Conservation (phyloP, 331 rosid species). For the Phaseolus coccineus region DNA sequence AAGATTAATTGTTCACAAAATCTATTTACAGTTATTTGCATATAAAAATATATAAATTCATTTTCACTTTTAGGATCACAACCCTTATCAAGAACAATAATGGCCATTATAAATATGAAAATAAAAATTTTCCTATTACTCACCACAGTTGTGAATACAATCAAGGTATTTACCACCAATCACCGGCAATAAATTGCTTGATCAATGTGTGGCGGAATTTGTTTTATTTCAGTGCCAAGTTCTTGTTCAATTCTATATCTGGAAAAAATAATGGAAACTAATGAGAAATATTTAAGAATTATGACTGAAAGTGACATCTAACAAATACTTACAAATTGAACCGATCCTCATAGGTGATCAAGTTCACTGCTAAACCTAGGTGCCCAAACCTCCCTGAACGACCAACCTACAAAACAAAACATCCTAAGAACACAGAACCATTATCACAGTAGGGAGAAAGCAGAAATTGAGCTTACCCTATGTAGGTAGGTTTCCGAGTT, state of each 20-base stretch:
- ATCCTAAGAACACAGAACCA: conserved; percentile 27
- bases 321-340: conserved; percentile 77
- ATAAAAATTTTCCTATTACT: conserved; percentile 39
- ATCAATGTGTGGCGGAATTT: conserved; percentile 96
- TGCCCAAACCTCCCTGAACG: conserved; percentile 99
- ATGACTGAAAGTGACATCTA: conserved; percentile 11
- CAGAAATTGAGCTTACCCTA: conserved; percentile 66
- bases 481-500: conserved; percentile 90
- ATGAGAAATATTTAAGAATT: conserved; percentile 28
- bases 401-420: conserved; percentile 74
- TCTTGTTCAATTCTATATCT: conserved; percentile 99
- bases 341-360: conserved; percentile 98
- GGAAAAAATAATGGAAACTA: conserved; percentile 36
- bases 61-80: conserved; percentile 1
- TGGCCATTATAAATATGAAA: conserved; percentile 13
- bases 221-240: conserved; percentile 97
- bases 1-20: not conserved
- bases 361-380: conserved; percentile 98
- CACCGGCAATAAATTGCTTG: conserved; percentile 97
- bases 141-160: conserved; percentile 48
- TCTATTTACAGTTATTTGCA: not conserved
- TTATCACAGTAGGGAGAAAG: not conserved
- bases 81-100: conserved; percentile 12
- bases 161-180: conserved; percentile 49
- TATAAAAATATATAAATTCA: not conserved